Evolutionary conservation across 2,329 filamentous ascomycete species (phyloP), one percentile per base, ranked within the genome.

Genomic region (Apiospora kogelbergensis): DNA sequence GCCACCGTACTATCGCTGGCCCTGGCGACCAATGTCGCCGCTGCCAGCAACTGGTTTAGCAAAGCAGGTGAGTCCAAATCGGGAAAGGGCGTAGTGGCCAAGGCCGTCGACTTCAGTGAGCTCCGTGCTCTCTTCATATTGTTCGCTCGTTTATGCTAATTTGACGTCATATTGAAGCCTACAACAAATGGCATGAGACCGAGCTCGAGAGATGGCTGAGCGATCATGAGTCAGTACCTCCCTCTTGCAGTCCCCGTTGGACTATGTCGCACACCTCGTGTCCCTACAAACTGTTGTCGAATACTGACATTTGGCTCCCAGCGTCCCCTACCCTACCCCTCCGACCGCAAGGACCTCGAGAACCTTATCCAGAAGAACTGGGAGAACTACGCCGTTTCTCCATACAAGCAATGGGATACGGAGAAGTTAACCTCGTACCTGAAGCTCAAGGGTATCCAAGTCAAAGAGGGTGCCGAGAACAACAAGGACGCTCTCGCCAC

Each of bases 151-250:
- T 30, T 9, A 10, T 24, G 64, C 48, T 22, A 41, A n/a, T 69
- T 73, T 80, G 71, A 80, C 71, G 67, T 57, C 67, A 68, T 70
- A 70, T 72, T 74, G 65, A 77, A 97, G 95, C 91, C 20, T 98
- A 98, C 86, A 98, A 98, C 84, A 98, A 96, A 81, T 99, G 96
- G 96, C 95, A 98, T 77, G 91, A 98, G 85, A 97, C 93, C 26
- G 96, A 99, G 86, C 89, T 99, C 40, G 95, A 99, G 84, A 90
- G 95, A 77, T 99, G 96, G 96, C 90, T 99, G 65, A 30, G 41
- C 63, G 63, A 65, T 93, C 93, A 40, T 65, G 63, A 65, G 63
- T 65, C n/a, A 26, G 44, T 26, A 45, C 42, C n/a, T n/a, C n/a
- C n/a, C 11, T 15, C 5, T 5, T 42, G 3, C 5, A 15, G 2